Evolutionary conservation across 306 rosid species (phyloP), one percentile per base, ranked within the genome.

Genomic region (Crotalaria pallida): DNA sequence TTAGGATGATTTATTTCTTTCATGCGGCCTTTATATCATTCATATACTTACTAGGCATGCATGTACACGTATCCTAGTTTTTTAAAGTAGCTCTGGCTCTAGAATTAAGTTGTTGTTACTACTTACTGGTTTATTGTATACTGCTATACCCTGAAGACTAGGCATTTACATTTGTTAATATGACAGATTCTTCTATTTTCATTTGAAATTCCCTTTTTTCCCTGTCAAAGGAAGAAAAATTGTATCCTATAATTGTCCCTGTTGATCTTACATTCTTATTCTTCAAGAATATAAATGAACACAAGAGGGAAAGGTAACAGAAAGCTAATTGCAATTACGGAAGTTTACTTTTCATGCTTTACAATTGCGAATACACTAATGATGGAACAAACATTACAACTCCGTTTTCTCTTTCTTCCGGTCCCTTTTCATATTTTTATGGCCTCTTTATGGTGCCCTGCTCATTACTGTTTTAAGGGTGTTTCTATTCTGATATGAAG

Each of bases 371-470:
- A 18, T 47, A 31, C 47, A 22, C 43, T 15, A 45, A 45, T 57
- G 13, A 22, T 44, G 40, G 24, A 60, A 64, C 15, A 40, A 26
- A 23, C 31, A 29, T n/a, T 36, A 21, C 44, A 10, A 29, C 13
- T 45, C 23, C 24, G 62, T 8, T 38, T 13, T 72, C 51, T 34
- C 15, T 15, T 51, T 73, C 41, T 50, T 38, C 53, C 31, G 44
- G 49, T 50, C 48, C 19, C 21, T 59, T 71, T 79, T 24, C 17
- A 23, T 52, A 10, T 15, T 33, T 40, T 87, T 67, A 84, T 84
- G 86, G 88, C 59, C 12, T 23, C 15, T 52, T 17, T 52, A 6
- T 52, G 15, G 2, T 51, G 29, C 49, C 18, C 49, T 44, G 18
- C 49, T 13, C 49, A 44, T 44, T 4, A 15, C 58, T 19, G 58